Percentiles rank a stretch among this genome's conserved stretches.
phyloP scores from a whole-genome alignment of 768 basidiomycete genomes.

The Mycena albidolilacea region DNA sequence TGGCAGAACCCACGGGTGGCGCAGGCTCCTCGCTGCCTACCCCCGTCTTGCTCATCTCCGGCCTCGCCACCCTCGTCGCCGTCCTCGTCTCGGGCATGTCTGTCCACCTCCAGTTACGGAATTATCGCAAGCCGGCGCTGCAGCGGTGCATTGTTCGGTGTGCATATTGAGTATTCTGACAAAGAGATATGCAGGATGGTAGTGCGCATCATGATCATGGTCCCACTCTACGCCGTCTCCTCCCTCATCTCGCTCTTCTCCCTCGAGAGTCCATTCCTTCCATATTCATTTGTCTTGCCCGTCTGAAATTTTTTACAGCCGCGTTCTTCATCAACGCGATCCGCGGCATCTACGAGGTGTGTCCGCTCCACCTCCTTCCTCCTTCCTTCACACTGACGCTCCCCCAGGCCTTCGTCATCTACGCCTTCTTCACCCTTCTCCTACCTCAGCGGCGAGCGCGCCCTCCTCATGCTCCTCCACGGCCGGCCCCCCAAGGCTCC shows the following conservation, averaged over 20 bases:
- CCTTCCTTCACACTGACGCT: too few relatives aligned
- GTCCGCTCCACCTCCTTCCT: slow-evolving; percentile 36
- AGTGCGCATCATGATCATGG: slow-evolving; percentile 97
- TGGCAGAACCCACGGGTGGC: slow-evolving; percentile 45
- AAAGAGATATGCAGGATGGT: slow-evolving; percentile 75
- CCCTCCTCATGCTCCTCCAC: slow-evolving; percentile 91
- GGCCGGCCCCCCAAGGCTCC: slow-evolving; percentile 92
- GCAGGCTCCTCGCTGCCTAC: slow-evolving; percentile 74
- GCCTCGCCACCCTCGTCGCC: slow-evolving; percentile 75
- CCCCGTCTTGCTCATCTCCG: slow-evolving; percentile 73
- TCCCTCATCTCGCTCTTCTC: slow-evolving; percentile 96
- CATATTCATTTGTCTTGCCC: background rate
- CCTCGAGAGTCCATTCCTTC: slow-evolving; percentile 61
- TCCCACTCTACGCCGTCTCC: slow-evolving; percentile 91
- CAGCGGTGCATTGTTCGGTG: slow-evolving; percentile 71
- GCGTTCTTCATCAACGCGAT: slow-evolving; percentile 97
- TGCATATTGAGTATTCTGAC: slow-evolving; percentile 2
- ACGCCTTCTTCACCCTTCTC: slow-evolving; percentile 92
- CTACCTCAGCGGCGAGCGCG: slow-evolving; percentile 94
- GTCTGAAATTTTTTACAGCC: slow-evolving; percentile 52
- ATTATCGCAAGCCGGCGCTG: slow-evolving; percentile 85
- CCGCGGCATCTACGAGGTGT: slow-evolving; percentile 95
- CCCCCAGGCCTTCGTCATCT: slow-evolving; percentile 92
- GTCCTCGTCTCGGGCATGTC: slow-evolving; percentile 81
- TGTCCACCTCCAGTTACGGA: slow-evolving; percentile 86